Evolutionary conservation across 345 rosid genomes (phyloP).

Genomic region (Brassica nigra): DNA sequence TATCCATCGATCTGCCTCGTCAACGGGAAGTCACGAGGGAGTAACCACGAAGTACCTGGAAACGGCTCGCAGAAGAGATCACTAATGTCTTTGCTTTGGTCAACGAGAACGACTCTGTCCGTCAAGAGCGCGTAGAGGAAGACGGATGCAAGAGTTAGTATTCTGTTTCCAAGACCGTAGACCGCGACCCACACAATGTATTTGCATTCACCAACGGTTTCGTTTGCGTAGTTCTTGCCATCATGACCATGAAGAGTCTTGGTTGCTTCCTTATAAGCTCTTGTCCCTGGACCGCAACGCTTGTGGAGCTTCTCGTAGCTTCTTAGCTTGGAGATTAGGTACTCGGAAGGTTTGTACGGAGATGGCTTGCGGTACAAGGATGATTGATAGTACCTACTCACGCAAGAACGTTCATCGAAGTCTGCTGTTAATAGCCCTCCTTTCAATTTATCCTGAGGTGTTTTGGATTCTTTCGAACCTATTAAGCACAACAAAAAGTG

Average conservation of each 20-base stretch:
- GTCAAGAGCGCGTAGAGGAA: neutral
- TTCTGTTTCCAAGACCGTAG: neutral
- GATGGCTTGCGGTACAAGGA: constrained; percentile 41
- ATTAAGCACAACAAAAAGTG: neutral
- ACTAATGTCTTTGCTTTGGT: neutral
- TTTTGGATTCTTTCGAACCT: constrained; percentile 6
- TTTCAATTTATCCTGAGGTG: constrained; percentile 27
- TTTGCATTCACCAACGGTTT: neutral
- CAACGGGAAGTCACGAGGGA: neutral
- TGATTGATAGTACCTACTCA: constrained; percentile 39
- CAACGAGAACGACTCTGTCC: neutral
- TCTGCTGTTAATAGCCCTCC: constrained; percentile 41
- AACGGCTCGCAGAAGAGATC: constrained; percentile 1
- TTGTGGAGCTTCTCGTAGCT: constrained; percentile 46
- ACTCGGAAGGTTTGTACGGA: constrained; percentile 40
- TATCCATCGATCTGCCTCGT: neutral
- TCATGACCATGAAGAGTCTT: constrained; percentile 29
- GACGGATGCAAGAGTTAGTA: neutral
- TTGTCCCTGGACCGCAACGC: constrained; percentile 42
- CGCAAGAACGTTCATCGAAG: constrained; percentile 38
- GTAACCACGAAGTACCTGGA: neutral
- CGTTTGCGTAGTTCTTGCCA: constrained; percentile 3
- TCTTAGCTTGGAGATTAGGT: constrained; percentile 44
- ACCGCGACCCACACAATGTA: neutral
- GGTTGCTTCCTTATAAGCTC: constrained; percentile 29